These are phyloP conservation scores for Phytophthora ohioensis DNA, from an alignment of 352 stramenopile species.

Conservation along the genomic window DNA sequence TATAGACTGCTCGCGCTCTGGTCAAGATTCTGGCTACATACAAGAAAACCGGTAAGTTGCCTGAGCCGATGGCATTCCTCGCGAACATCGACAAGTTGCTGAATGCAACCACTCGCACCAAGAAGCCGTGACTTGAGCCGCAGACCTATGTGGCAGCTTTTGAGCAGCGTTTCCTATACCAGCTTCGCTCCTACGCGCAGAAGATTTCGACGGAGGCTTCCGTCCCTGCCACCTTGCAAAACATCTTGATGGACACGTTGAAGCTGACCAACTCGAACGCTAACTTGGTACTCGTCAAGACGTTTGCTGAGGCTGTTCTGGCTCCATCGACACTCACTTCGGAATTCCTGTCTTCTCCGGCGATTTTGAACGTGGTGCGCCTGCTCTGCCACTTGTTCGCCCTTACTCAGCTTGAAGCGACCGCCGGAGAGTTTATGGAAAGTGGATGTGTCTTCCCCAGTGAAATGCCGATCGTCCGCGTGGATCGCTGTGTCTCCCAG, in stretches of 20 bases:
- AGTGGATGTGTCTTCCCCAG: slow-evolving; percentile 54
- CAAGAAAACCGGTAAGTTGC: slow-evolving; percentile 27
- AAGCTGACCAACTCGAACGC: slow-evolving; percentile 66
- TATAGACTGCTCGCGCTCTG: slow-evolving; percentile 50
- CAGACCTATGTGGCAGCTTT: slow-evolving; percentile 56
- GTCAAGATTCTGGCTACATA: slow-evolving; percentile 55
- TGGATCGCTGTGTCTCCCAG: no score
- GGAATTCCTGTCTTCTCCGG: slow-evolving; percentile 38
- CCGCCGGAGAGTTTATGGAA: slow-evolving; percentile 74
- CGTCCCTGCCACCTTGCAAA: slow-evolving; percentile 52
- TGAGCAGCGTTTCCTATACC: slow-evolving; percentile 65
- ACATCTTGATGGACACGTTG: slow-evolving; percentile 64
- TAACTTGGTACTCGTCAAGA: slow-evolving; percentile 58
- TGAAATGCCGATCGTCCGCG: slow-evolving; percentile 57
- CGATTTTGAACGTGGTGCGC: slow-evolving; percentile 43
- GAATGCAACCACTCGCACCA: slow-evolving; percentile 34
- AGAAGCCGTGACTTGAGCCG: slow-evolving; percentile 52
- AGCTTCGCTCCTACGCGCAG: slow-evolving; percentile 52
- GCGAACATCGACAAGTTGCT: slow-evolving; percentile 47
- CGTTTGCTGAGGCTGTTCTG: slow-evolving; percentile 56
- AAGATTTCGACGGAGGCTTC: slow-evolving; percentile 44
- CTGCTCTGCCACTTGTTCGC: slow-evolving; percentile 79
- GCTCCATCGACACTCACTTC: slow-evolving; percentile 39
- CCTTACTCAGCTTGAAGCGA: slow-evolving; percentile 71
- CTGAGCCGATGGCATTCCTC: slow-evolving; percentile 38